Conservation (phyloP, 177 flowering plant species). For the Vitis hybrid region DNA sequence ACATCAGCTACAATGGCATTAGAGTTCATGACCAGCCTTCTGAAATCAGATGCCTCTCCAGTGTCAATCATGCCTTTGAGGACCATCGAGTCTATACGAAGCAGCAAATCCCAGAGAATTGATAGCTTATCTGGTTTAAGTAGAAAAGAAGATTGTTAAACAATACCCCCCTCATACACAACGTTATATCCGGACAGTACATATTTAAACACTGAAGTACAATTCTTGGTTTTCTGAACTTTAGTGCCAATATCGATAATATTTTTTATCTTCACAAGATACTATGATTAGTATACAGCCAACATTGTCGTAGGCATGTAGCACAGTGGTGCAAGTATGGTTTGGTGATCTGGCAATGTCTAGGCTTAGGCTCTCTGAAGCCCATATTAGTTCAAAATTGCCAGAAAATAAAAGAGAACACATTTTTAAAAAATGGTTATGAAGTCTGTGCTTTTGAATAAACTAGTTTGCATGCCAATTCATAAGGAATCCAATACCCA, state of each 20-base stretch:
- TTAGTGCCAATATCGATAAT: background rate
- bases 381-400: too few species aligned
- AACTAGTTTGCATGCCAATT: too few species aligned
- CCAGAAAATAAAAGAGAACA: too few species aligned
- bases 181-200: background rate
- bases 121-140: conserved; percentile 35
- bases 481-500: too few species aligned
- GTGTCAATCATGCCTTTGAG: conserved; percentile 49
- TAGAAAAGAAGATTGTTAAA: background rate
- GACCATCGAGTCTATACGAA: conserved; percentile 82
- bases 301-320: background rate
- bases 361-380: too few species aligned
- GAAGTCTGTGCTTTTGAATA: too few species aligned
- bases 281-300: background rate
- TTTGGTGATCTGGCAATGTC: too few species aligned
- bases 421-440: too few species aligned
- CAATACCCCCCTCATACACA: background rate
- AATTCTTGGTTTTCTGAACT: background rate
- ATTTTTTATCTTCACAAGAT: background rate
- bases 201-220: background rate
- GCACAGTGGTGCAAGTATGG: too few species aligned
- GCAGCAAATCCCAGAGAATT: conserved; percentile 59
- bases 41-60: conserved; percentile 58
- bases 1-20: conserved; percentile 37
- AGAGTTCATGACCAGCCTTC: conserved; percentile 45